Evolutionary conservation across 805 yeast genomes (phyloP), one percentile per base, ranked within the genome.

Genomic region (Ogataea parapolymorpha): DNA sequence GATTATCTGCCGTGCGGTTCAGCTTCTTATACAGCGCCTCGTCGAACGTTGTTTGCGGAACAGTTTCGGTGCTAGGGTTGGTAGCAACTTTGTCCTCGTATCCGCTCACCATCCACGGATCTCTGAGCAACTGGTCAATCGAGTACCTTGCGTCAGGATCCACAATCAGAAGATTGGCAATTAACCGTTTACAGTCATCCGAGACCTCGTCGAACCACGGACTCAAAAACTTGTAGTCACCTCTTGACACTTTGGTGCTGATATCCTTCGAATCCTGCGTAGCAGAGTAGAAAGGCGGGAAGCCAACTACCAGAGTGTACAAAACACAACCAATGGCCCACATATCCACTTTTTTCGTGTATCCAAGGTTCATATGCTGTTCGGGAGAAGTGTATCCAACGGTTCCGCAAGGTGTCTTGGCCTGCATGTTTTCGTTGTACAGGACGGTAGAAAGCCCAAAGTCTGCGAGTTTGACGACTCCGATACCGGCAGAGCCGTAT

Each of bases 121-220:
- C 90, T 13, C 68, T 59, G 51, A 84, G 67, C 22, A 85, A 68
- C 46, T 85, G 81, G 35, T 80, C 81, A 32, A 84, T 74, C 2
- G 85, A 76, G 49, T 81, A 83, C 53, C 95, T 70, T 39, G 72
- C 73, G 10, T 68, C 67, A 1, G 93, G 90, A 58, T 85, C 79
- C 12, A 82, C 83, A 20, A 82, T 80, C 48, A 85, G 67, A 60
- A 85, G 69, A 53, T 75, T 79, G 4, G 74, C 63, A 11, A 85
- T 85, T 53, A 85, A 72, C 51, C 74, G 74, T 55, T 84, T 85
- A 20, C 89, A 90, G 26, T 80, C 87, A 28, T 59, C 63, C 37
- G 82, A 72, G 26, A 85, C 82, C 58, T 85, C 95, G 62, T 85
- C 93, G 87, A 93, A 85, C 95, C 95, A 85, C 2, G 95, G 95